A percentile compares a stretch with the other conserved stretches of the same genome.
These are phyloP conservation scores for Senna tora DNA, from an alignment of 306 rosid genomes.

Conservation along the genomic window DNA sequence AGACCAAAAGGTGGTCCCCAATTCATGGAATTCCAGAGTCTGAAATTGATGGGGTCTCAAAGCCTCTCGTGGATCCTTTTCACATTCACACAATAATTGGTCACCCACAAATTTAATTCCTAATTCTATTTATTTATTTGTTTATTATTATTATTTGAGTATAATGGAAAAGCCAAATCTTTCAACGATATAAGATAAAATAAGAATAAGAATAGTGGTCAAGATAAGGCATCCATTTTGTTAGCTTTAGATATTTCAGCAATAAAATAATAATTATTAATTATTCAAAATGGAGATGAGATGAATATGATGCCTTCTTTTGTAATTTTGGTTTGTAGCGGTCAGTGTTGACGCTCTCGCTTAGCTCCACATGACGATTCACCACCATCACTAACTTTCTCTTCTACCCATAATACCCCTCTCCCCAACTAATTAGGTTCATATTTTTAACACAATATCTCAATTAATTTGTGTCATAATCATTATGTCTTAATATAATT, in stretches of 20 bases:
- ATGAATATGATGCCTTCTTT: not conserved
- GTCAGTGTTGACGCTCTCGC: not conserved
- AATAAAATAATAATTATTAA: not conserved
- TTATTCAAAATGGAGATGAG: not conserved
- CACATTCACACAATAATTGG: not conserved
- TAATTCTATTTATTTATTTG: not conserved
- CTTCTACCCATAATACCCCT: conserved; percentile 1
- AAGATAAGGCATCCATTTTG: not conserved
- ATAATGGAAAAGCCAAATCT: too few species aligned
- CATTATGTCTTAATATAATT: too few species aligned
- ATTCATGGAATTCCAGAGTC: not conserved
- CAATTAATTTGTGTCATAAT: too few species aligned
- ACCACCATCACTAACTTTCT: not conserved
- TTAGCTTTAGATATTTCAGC: not conserved
- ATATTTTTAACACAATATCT: too few species aligned
- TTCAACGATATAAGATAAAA: not conserved
- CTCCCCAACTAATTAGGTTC: too few species aligned
- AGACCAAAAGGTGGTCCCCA: not conserved
- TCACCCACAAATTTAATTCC: not conserved
- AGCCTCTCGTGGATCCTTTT: not conserved
- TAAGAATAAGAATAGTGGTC: not conserved
- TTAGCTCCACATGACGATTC: not conserved
- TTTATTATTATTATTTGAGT: too few species aligned
- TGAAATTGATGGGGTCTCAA: not conserved
- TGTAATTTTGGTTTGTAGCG: not conserved